Percentiles rank a stretch among this genome's conserved stretches.
Conservation (phyloP, 2,329 filamentous ascomycete genomes). For the Tolypocladium guangdongense region DNA sequence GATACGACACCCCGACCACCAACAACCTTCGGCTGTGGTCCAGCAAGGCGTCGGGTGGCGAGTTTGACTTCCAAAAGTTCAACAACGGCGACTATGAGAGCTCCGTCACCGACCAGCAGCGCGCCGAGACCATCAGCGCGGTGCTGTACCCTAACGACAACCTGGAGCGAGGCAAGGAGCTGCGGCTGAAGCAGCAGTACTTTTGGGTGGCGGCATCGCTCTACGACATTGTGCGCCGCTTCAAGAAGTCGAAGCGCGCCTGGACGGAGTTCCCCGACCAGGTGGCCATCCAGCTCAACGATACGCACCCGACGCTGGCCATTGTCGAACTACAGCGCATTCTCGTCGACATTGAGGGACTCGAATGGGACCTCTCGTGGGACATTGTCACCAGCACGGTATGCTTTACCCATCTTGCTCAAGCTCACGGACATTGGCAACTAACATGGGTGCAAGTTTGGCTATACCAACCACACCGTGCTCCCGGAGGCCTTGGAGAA, state of each 20-base stretch:
- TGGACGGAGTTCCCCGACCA: constrained; percentile 93
- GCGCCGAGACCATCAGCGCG: constrained; percentile 96
- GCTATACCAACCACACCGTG: constrained; percentile 98
- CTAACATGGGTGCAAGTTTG: constrained; percentile 45
- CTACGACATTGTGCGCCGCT: constrained; percentile 90
- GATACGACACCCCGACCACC: constrained; percentile 78
- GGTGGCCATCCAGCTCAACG: constrained; percentile 94
- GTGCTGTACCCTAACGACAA: constrained; percentile 98
- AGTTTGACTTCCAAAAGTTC: constrained; percentile 99
- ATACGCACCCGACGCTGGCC: constrained; percentile 92
- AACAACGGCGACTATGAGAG: constrained; percentile 97
- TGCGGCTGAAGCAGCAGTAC: constrained; percentile 97
- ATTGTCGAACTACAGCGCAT: constrained; percentile 95
- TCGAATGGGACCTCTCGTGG: constrained; percentile 93
- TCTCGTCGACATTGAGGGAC: constrained; percentile 74
- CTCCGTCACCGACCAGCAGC: constrained; percentile 95
- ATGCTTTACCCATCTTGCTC: constrained; percentile 16
- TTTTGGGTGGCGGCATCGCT: constrained; percentile 98
- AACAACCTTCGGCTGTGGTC: constrained; percentile 98
- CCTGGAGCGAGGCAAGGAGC: constrained; percentile 89
- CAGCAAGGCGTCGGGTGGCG: constrained; percentile 90
- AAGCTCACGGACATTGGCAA: constrained; percentile 1
- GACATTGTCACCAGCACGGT: constrained; percentile 60
- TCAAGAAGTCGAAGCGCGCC: constrained; percentile 89
- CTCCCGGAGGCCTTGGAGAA: constrained; percentile 95